These are phyloP conservation scores for Cunninghamia lanceolata DNA, from an alignment of 75 land plant species.

Conservation along the genomic window DNA sequence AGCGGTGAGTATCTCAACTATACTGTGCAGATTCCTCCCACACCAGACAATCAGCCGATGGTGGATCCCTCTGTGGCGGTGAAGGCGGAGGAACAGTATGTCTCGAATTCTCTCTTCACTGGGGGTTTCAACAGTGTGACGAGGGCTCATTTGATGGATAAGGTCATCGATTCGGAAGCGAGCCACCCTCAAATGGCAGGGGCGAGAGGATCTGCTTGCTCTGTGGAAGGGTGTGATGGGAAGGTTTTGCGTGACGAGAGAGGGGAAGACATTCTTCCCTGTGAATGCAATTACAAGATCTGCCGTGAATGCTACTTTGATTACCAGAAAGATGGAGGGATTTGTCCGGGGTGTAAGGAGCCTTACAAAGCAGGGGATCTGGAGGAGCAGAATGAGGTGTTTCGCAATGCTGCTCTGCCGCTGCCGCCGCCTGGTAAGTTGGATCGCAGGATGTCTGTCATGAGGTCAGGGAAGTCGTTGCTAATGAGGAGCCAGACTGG, in stretches of 20 bases:
- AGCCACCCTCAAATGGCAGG: conserved; percentile 77
- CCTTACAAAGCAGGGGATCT: conserved; percentile 55
- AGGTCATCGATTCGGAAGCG: conserved; percentile 62
- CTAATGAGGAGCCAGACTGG: conserved; percentile 59
- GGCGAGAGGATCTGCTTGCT: conserved; percentile 60
- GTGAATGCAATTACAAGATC: conserved; percentile 78
- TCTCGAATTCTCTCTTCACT: conserved; percentile 79
- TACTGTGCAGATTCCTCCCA: conserved; percentile 29
- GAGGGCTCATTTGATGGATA: conserved; percentile 84
- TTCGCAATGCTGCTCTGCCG: conserved; percentile 24
- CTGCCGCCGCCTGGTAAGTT: conserved; percentile 27
- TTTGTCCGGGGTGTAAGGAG: conserved; percentile 85
- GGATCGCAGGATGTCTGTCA: conserved; percentile 74
- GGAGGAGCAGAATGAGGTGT: conserved; percentile 36
- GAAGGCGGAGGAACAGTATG: conserved; percentile 84
- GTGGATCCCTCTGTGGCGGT: conserved; percentile 44
- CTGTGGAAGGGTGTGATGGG: conserved; percentile 69
- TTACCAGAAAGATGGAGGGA: conserved; percentile 50
- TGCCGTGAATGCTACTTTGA: conserved; percentile 80
- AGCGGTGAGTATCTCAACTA: conserved; percentile 36
- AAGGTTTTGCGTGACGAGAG: conserved; percentile 75
- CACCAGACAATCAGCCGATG: conserved; percentile 68
- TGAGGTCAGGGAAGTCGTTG: conserved; percentile 50
- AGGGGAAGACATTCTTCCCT: conserved; percentile 73
- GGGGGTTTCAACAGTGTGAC: conserved; percentile 83